Percentiles rank a stretch among this genome's conserved stretches.
Evolutionary conservation across 2,329 filamentous ascomycete genomes (phyloP).

Genomic region (Fusarium coffeatum): DNA sequence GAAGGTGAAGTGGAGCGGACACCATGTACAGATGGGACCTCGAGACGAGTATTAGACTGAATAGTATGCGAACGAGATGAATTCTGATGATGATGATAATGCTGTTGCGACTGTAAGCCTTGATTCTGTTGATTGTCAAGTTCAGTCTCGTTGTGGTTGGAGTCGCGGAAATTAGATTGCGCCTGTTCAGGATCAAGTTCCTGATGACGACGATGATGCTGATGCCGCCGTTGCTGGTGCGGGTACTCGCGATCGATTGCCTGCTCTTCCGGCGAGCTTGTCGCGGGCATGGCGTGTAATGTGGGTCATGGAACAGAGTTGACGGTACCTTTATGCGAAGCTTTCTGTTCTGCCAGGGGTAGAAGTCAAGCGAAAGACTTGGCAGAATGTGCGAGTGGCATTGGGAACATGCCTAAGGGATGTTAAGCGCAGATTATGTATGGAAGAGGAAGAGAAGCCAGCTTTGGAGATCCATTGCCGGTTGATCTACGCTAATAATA

Average conservation of each 20-base stretch:
- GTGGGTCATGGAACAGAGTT: slow-evolving; percentile 44
- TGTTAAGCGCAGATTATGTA: neutral
- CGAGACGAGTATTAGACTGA: slow-evolving; percentile 25
- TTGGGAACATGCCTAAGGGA: neutral
- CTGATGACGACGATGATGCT: slow-evolving; percentile 31
- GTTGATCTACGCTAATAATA: slow-evolving; percentile 1
- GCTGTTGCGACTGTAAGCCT: slow-evolving; percentile 31
- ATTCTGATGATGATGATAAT: slow-evolving; percentile 1
- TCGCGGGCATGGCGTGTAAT: slow-evolving; percentile 41
- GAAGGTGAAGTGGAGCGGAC: slow-evolving; percentile 36
- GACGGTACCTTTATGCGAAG: slow-evolving; percentile 31
- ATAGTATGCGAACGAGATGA: slow-evolving; percentile 3
- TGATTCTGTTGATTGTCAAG: slow-evolving; percentile 20
- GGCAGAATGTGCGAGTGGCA: slow-evolving; percentile 15
- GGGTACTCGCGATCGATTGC: slow-evolving; percentile 38
- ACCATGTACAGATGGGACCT: slow-evolving; percentile 22
- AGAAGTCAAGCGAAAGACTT: slow-evolving; percentile 33
- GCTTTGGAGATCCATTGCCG: neutral
- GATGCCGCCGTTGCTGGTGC: slow-evolving; percentile 24
- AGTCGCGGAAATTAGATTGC: neutral
- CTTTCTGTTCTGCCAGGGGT: slow-evolving; percentile 22
- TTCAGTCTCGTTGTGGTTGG: slow-evolving; percentile 22
- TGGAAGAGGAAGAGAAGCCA: slow-evolving; percentile 5
- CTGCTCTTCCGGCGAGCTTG: slow-evolving; percentile 41
- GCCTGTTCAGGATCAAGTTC: slow-evolving; percentile 30